Percentiles rank a stretch among this genome's conserved stretches.
Evolutionary conservation across 768 basidiomycete genomes (phyloP).

Genomic region (Chalciporus piperatus): DNA sequence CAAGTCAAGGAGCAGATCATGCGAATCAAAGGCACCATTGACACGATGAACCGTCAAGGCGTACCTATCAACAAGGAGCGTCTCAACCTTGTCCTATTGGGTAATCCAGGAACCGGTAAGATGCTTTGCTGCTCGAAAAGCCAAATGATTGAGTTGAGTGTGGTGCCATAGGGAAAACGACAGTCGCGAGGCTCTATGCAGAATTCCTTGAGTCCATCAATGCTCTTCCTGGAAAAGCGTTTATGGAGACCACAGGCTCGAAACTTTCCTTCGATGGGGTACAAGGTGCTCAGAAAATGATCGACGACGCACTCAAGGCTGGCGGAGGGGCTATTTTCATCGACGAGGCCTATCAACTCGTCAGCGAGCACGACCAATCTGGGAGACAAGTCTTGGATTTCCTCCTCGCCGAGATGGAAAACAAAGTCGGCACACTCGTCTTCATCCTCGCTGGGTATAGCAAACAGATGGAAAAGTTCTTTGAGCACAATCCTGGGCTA

Average conservation of each 20-base stretch:
- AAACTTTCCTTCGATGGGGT: conserved; percentile 60
- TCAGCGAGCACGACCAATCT: conserved; percentile 42
- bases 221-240: conserved; percentile 51
- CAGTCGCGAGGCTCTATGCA: conserved; percentile 63
- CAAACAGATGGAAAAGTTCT: conserved; percentile 75
- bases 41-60: conserved; percentile 51
- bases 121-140: neutral
- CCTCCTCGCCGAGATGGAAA: conserved; percentile 74
- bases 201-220: conserved; percentile 57
- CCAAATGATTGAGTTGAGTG: neutral
- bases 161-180: conserved; percentile 56
- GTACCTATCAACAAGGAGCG: conserved; percentile 52
- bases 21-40: conserved; percentile 57
- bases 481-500: conserved; percentile 72
- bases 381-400: conserved; percentile 66
- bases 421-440: conserved; percentile 58
- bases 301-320: conserved; percentile 47
- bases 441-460: conserved; percentile 74
- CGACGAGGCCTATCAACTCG: conserved; percentile 74
- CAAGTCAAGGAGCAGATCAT: conserved; percentile 60
- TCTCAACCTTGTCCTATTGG: conserved; percentile 60
- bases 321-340: conserved; percentile 71
- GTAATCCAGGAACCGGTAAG: conserved; percentile 74
- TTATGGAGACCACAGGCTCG: conserved; percentile 65
- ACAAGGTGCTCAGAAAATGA: conserved; percentile 45